A percentile compares a stretch with the other conserved stretches of the same genome.
Evolutionary conservation across 805 yeast species (phyloP).

Genomic region (Isabelozyma gotoi): DNA sequence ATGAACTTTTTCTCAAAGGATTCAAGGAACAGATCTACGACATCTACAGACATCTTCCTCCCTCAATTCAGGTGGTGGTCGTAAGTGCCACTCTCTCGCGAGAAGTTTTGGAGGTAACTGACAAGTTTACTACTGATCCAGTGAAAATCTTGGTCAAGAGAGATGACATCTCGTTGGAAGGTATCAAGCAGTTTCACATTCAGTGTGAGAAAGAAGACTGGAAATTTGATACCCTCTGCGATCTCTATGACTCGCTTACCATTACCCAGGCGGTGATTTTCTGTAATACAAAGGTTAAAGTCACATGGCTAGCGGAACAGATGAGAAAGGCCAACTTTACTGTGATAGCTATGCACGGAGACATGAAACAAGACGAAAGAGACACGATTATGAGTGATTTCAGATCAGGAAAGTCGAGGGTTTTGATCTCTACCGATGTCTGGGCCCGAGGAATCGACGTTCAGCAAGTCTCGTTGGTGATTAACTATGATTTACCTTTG

Average conservation of each 20-base stretch:
- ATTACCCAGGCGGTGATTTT: slow-evolving; percentile 97
- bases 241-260: slow-evolving; percentile 89
- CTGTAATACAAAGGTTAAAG: slow-evolving; percentile 96
- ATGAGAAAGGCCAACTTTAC: slow-evolving; percentile 82
- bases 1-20: slow-evolving; percentile 89
- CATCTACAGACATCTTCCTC: slow-evolving; percentile 80
- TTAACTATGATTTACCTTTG: slow-evolving; percentile 90
- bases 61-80: slow-evolving; percentile 86
- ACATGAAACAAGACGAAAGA: slow-evolving; percentile 92
- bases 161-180: slow-evolving; percentile 92
- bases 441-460: slow-evolving; percentile 99
- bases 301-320: slow-evolving; percentile 82
- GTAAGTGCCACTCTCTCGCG: slow-evolving; percentile 92
- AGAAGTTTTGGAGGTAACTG: slow-evolving; percentile 88
- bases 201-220: slow-evolving; percentile 89
- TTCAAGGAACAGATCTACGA: slow-evolving; percentile 95
- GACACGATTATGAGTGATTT: slow-evolving; percentile 94
- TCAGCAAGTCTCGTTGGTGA: slow-evolving; percentile 94
- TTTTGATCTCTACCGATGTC: slow-evolving; percentile 92
- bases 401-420: slow-evolving; percentile 90
- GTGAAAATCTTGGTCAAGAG: slow-evolving; percentile 90
- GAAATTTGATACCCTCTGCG: slow-evolving; percentile 94
- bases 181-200: slow-evolving; percentile 88
- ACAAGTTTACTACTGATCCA: slow-evolving; percentile 90
- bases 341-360: slow-evolving; percentile 95